Conservation (phyloP, 176 grass and related monocot genomes). For the Bothriochloa decipiens region DNA sequence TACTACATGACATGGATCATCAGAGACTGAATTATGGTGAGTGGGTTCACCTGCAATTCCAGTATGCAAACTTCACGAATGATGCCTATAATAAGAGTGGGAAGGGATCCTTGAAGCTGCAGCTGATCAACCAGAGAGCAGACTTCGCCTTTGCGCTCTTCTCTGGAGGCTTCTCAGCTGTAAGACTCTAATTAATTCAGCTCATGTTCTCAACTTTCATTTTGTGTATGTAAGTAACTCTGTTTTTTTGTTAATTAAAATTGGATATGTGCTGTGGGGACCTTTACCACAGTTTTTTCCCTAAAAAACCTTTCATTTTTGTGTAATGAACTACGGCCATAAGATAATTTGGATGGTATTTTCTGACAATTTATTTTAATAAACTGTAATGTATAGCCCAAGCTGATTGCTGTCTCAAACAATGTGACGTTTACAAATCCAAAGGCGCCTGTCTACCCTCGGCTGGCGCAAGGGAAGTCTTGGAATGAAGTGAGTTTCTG, state of each 20-base stretch:
- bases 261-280: no score
- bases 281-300: no score
- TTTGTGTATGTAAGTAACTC: no score
- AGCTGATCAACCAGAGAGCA: conserved; percentile 67
- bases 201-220: background rate
- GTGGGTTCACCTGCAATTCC: conserved; percentile 47
- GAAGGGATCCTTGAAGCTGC: conserved; percentile 56
- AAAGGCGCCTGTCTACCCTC: conserved; percentile 79
- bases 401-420: conserved; percentile 69
- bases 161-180: conserved; percentile 49
- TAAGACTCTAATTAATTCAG: conserved; percentile 28
- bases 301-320: no score
- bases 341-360: background rate
- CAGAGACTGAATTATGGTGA: conserved; percentile 1
- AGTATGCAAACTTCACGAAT: conserved; percentile 59
- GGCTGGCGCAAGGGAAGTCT: conserved; percentile 71
- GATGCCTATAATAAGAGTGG: conserved; percentile 45
- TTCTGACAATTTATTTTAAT: background rate
- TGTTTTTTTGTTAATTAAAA: no score
- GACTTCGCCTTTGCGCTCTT: conserved; percentile 64
- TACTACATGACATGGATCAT: conserved; percentile 6
- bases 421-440: conserved; percentile 61
- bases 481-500: conserved; percentile 73
- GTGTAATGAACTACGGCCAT: background rate
- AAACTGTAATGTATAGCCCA: conserved; percentile 43